Base-by-base conservation (phyloP, 1,139 yeast species). In the Pichia inconspicua region DNA sequence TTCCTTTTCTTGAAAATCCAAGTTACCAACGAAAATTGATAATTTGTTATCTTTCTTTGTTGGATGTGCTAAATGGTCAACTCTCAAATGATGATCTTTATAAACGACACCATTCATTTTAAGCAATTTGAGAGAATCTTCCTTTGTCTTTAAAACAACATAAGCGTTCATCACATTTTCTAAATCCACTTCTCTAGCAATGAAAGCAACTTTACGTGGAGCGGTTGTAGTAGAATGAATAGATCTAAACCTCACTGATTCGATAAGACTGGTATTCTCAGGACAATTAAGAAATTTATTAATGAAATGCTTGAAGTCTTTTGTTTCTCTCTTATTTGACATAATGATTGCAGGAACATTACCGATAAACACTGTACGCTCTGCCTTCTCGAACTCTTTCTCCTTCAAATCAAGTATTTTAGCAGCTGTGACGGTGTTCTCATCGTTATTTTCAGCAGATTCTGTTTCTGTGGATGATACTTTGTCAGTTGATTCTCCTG, bases 61-160 rank as follows among this genome's bases (percentile, higher is more conserved):
- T 25, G 98, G 98, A 63, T 90, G 96, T 0, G 95, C 78, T 19
- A 90, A 85, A 51, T 89, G 89, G 65, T 94, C 98, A 19, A 92
- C 94, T 61, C 97, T 77, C 50, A 94, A 64, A 64, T 92, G 97
- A 63, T 81, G 81, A 46, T 77, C 77, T 50, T 76, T 75, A 63
- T 88, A 85, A 9, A 82, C 71, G 6, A 72, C 64, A 36, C 87
- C 95, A 63, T 94, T 94, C 48, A 83, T 66, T 44, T 65, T 59
- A 39, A 74, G 62, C 22, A 81, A 75, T 54, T 77, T 75, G 32
- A 79, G 72, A 1, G 84, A 74, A 15, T 77, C 72, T 19, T 75
- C 76, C 49, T 68, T 69, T 19, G 62, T 61, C 48, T 71, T 71
- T 67, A 74, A 90, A 5, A 92, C 97, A 47, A 92, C 74, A 63